phyloP scores from a whole-genome alignment of 2,329 filamentous ascomycete genomes.

The Hypoxylon sp. region DNA sequence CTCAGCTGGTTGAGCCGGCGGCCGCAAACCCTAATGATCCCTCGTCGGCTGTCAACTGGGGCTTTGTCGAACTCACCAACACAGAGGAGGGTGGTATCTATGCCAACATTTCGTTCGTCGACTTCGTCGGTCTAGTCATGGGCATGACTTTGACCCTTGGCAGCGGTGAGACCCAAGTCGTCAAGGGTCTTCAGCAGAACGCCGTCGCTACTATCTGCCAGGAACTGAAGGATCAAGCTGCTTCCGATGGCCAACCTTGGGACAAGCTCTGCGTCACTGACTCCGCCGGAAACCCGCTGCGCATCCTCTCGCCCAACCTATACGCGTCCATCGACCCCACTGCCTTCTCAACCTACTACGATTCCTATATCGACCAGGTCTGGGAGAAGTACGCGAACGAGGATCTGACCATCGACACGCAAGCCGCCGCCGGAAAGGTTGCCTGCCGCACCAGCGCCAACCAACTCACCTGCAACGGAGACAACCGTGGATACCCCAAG shows the following conservation, averaged over 20 bases:
- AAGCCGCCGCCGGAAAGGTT: constrained; percentile 58
- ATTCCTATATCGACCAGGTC: constrained; percentile 62
- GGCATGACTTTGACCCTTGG: constrained; percentile 62
- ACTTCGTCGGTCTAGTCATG: constrained; percentile 66
- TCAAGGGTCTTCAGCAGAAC: constrained; percentile 57
- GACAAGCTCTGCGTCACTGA: constrained; percentile 61
- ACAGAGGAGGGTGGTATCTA: constrained; percentile 58
- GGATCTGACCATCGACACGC: constrained; percentile 61
- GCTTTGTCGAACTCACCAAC: constrained; percentile 65
- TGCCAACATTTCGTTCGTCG: constrained; percentile 67
- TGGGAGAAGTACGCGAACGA: constrained; percentile 60
- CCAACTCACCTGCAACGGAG: constrained; percentile 59
- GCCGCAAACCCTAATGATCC: constrained; percentile 61
- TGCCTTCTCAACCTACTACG: constrained; percentile 61
- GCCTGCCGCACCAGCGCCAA: constrained; percentile 57
- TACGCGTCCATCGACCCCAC: constrained; percentile 56
- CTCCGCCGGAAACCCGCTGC: constrained; percentile 57
- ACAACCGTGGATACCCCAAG: constrained; percentile 61
- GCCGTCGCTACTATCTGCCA: constrained; percentile 60
- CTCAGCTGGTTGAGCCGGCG: constrained; percentile 64
- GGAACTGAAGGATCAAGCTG: constrained; percentile 57
- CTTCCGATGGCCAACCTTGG: constrained; percentile 61
- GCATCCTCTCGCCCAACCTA: constrained; percentile 62
- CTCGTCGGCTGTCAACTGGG: constrained; percentile 62
- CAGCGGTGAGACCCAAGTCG: constrained; percentile 57